Evolutionary conservation across 1,284 basidiomycete genomes (phyloP).

Genomic region (Boletus sp.): DNA sequence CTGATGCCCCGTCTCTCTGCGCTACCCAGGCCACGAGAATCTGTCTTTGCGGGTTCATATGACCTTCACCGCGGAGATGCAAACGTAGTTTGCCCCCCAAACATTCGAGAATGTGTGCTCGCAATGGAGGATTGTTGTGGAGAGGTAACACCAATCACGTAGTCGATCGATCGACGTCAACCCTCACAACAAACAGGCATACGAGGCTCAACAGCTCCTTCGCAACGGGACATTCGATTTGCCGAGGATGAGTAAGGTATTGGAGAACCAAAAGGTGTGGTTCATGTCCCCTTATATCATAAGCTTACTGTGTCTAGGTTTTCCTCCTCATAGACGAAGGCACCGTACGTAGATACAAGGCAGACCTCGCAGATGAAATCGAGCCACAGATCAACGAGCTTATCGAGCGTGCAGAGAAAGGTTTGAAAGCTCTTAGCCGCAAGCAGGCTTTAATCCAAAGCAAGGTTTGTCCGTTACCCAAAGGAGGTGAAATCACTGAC

Average conservation of each 20-base stretch:
- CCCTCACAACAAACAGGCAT: conserved; percentile 39
- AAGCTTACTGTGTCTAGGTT: conserved; percentile 41
- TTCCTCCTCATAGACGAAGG: conserved; percentile 68
- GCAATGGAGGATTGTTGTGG: conserved; percentile 73
- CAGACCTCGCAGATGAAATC: conserved; percentile 68
- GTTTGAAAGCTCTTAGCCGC: conserved; percentile 54
- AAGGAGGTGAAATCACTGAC: not conserved
- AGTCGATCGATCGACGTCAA: not conserved
- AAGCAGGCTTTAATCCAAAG: conserved; percentile 54
- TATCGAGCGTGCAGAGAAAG: conserved; percentile 64
- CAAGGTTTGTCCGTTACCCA: conserved; percentile 42
- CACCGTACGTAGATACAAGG: conserved; percentile 64
- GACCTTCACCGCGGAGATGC: conserved; percentile 57
- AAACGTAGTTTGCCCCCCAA: conserved; percentile 61
- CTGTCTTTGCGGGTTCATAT: conserved; percentile 59
- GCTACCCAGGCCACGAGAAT: conserved; percentile 59
- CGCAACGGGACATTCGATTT: conserved; percentile 66
- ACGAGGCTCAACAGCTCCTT: conserved; percentile 65
- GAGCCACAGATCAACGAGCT: conserved; percentile 75
- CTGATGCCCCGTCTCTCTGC: conserved; percentile 57
- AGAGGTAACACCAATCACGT: conserved; percentile 40
- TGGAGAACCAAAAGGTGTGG: conserved; percentile 59
- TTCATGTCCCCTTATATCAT: not conserved
- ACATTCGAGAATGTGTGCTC: conserved; percentile 65
- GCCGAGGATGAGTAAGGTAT: conserved; percentile 59